Evolutionary conservation across 331 rosid species (phyloP).

Genomic region (Stylosanthes scabra): DNA sequence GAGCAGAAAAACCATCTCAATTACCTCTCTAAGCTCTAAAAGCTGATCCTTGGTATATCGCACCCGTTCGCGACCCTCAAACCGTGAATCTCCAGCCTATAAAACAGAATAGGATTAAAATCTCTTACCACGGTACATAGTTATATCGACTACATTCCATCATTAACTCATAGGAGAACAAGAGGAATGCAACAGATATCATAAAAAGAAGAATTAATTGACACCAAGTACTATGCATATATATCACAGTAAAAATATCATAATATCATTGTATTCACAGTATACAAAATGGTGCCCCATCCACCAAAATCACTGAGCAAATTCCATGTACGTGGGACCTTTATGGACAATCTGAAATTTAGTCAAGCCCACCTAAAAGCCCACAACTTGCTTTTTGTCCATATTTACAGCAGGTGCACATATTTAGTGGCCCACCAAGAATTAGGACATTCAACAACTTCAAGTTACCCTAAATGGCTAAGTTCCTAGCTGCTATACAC

Average conservation of each 20-base stretch:
- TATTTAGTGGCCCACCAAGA: slow-evolving; percentile 76
- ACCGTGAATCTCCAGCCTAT: slow-evolving; percentile 83
- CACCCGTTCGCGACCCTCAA: slow-evolving; percentile 85
- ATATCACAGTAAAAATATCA: slow-evolving; percentile 11
- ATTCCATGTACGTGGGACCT: slow-evolving; percentile 56
- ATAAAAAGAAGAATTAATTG: not conserved
- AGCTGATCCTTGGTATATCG: slow-evolving; percentile 80
- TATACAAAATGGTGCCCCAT: not conserved
- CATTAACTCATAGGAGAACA: slow-evolving; percentile 21
- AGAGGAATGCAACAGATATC: not conserved
- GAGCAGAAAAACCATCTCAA: slow-evolving; percentile 22
- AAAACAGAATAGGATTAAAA: slow-evolving; percentile 34
- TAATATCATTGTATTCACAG: not conserved
- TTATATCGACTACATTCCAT: slow-evolving; percentile 12
- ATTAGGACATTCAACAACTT: slow-evolving; percentile 65
- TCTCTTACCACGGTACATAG: not conserved
- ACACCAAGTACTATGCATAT: not conserved
- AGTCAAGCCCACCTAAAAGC: slow-evolving; percentile 74
- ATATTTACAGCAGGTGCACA: slow-evolving; percentile 82
- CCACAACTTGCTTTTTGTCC: slow-evolving; percentile 62
- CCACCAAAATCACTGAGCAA: slow-evolving; percentile 25
- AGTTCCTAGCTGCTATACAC: not conserved
- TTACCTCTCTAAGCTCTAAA: slow-evolving; percentile 76
- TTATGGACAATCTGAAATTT: slow-evolving; percentile 56
- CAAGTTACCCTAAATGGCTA: slow-evolving; percentile 1